Evolutionary conservation across 1,284 basidiomycete genomes (phyloP).

Genomic region (Volvariella surrecta): DNA sequence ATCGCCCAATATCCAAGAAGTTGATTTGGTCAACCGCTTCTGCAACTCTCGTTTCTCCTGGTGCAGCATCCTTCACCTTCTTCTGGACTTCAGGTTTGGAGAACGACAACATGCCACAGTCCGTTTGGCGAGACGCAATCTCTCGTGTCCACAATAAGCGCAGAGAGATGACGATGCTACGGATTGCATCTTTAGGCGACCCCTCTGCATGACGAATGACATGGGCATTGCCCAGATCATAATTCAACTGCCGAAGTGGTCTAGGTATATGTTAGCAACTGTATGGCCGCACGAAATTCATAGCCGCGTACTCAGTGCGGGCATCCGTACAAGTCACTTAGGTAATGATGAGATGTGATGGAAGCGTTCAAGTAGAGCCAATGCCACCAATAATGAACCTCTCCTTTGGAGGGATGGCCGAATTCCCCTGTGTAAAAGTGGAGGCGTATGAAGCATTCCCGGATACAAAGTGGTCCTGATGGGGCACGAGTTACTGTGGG

Average conservation of each 20-base stretch:
- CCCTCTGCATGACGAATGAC: constrained; percentile 65
- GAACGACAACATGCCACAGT: constrained; percentile 62
- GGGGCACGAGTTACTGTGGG: too few relatives aligned
- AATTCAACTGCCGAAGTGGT: constrained; percentile 48
- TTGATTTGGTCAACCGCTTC: constrained; percentile 41
- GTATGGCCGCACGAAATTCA: background rate
- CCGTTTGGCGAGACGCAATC: constrained; percentile 60
- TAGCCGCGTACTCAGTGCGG: constrained; percentile 42
- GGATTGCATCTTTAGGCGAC: constrained; percentile 42
- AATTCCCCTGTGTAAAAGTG: constrained; percentile 31
- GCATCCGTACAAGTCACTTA: constrained; percentile 67
- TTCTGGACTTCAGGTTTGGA: constrained; percentile 39
- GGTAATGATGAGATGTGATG: background rate
- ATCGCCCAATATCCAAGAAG: constrained; percentile 48
- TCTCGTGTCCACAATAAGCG: constrained; percentile 59
- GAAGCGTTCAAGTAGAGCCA: background rate
- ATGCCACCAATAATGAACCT: constrained; percentile 37
- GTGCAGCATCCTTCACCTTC: constrained; percentile 39
- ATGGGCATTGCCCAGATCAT: constrained; percentile 60
- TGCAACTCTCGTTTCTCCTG: constrained; percentile 25
- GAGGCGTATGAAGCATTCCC: constrained; percentile 13
- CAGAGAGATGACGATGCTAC: constrained; percentile 60
- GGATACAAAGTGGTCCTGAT: background rate
- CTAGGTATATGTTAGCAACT: constrained; percentile 23
- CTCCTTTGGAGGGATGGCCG: constrained; percentile 42